Percentiles rank a stretch among this genome's conserved stretches.
Conservation (phyloP, 345 rosid species). For the Geranium brycei region DNA sequence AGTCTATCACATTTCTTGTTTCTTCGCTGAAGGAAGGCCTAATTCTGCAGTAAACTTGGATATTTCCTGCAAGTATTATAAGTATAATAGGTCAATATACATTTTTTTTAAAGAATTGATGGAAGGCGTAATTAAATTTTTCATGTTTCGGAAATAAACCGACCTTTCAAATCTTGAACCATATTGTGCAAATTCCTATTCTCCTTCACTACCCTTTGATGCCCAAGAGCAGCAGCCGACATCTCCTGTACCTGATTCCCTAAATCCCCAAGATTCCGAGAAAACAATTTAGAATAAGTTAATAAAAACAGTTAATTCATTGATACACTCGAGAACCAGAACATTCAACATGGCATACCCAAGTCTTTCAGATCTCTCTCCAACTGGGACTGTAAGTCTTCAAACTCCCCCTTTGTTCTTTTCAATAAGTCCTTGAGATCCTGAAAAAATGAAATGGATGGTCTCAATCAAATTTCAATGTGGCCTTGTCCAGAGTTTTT, state of each 20-base stretch:
- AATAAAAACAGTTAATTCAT: not conserved
- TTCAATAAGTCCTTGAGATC: constrained; percentile 50
- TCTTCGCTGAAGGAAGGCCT: constrained; percentile 44
- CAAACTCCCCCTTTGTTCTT: constrained; percentile 50
- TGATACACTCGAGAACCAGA: too few relatives aligned
- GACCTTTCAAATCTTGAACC: constrained; percentile 99
- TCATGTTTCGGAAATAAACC: not conserved
- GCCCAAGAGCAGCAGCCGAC: constrained; percentile 76
- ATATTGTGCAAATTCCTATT: constrained; percentile 73
- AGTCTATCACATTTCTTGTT: constrained; percentile 40
- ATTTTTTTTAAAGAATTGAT: not conserved
- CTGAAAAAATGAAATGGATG: constrained; percentile 19
- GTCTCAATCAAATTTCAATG: too few relatives aligned
- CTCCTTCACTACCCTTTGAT: constrained; percentile 71
- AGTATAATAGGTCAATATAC: not conserved
- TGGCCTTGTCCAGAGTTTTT: not conserved
- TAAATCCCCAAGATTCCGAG: constrained; percentile 15
- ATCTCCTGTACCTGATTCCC: constrained; percentile 68
- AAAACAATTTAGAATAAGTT: not conserved
- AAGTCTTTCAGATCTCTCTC: constrained; percentile 54
- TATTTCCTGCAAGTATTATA: constrained; percentile 47
- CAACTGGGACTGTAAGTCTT: constrained; percentile 44
- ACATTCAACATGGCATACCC: constrained; percentile 25
- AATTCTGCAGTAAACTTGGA: constrained; percentile 84
- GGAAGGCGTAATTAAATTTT: not conserved